Evolutionary conservation across 805 yeast genomes (phyloP).

Genomic region (Candida methanosorbosa): DNA sequence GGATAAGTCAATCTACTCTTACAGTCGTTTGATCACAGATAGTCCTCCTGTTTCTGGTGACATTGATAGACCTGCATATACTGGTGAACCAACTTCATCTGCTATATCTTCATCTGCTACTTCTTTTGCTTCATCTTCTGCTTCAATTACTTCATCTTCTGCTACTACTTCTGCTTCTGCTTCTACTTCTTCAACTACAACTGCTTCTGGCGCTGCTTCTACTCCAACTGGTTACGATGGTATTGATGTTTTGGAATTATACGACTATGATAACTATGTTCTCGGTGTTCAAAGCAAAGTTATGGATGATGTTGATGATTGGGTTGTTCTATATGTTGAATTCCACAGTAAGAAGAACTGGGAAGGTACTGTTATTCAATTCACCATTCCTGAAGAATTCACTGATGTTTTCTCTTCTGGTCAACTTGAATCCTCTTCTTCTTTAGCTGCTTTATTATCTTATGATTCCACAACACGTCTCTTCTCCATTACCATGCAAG

Average conservation of each 20-base stretch:
- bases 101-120: neutral
- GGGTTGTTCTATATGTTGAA: neutral
- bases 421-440: neutral
- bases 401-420: neutral
- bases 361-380: neutral
- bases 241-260: neutral
- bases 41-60: neutral
- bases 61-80: neutral
- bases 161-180: neutral
- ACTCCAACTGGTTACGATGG: neutral
- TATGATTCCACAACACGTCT: neutral
- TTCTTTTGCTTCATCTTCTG: neutral
- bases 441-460: neutral
- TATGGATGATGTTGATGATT: neutral
- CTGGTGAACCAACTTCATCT: neutral
- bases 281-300: neutral
- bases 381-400: conserved; percentile 1
- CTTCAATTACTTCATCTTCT: neutral
- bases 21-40: neutral
- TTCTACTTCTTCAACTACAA: neutral
- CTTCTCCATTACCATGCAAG: neutral
- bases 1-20: neutral
- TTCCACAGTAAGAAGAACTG: neutral
- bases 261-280: neutral
- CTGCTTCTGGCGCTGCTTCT: neutral